phyloP scores from a whole-genome alignment of 2,329 filamentous ascomycete genomes.

The Curvularia hawaiiensis region DNA sequence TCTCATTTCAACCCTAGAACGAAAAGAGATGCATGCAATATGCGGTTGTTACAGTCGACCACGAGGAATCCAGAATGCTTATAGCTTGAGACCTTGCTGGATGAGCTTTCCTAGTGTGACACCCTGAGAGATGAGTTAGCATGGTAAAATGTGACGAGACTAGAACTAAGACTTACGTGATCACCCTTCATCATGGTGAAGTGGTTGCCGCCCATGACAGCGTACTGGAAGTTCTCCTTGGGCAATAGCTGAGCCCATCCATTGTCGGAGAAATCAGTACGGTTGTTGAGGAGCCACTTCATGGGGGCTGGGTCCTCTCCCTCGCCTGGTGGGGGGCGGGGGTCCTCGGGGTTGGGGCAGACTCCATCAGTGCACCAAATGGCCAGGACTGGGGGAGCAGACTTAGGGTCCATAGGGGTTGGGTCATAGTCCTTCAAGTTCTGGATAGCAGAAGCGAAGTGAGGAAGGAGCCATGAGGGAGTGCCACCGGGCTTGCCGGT shows the following conservation, averaged over 20 bases:
- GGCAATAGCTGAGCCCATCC: constrained; percentile 71
- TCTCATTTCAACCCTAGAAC: constrained; percentile 43
- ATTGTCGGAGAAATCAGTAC: constrained; percentile 72
- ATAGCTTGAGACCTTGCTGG: constrained; percentile 49
- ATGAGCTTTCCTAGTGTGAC: constrained; percentile 51
- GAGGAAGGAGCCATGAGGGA: constrained; percentile 74
- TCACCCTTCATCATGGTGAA: constrained; percentile 77
- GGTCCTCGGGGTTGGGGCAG: constrained; percentile 69
- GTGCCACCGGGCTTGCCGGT: constrained; percentile 64
- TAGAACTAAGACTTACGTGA: constrained; percentile 46
- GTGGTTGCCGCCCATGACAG: constrained; percentile 74
- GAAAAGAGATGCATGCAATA: constrained; percentile 39
- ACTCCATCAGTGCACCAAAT: constrained; percentile 79
- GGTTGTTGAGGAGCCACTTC: constrained; percentile 74
- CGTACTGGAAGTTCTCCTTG: constrained; percentile 64
- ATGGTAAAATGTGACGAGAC: background rate
- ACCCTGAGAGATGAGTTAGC: constrained; percentile 42
- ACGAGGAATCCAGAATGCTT: constrained; percentile 13
- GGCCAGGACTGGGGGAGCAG: constrained; percentile 65
- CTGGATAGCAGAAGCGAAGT: constrained; percentile 72
- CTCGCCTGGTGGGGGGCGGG: constrained; percentile 67
- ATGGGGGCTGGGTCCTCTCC: constrained; percentile 59
- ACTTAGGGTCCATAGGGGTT: constrained; percentile 63
- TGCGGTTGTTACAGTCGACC: constrained; percentile 17
- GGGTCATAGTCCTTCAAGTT: constrained; percentile 73